Conservation (phyloP, 2,329 filamentous ascomycete genomes). For the Aschersonia sp. region DNA sequence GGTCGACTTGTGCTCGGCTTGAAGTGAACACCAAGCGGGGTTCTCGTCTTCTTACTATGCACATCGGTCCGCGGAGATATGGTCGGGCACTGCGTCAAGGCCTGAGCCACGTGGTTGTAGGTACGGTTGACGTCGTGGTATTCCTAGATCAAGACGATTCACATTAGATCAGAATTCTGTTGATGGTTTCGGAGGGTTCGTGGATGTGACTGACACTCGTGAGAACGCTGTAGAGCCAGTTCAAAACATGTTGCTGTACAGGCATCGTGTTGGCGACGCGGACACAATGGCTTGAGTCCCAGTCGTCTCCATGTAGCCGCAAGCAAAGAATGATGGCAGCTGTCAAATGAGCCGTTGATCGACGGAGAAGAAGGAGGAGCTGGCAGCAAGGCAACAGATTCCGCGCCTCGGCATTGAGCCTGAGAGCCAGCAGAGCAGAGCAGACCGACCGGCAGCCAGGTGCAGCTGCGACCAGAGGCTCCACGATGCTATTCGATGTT, state of each 20-base stretch:
- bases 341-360: too few relatives aligned
- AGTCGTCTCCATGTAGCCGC: not conserved
- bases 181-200: not conserved
- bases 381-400: too few relatives aligned
- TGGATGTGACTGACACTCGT: constrained; percentile 43
- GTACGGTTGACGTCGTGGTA: constrained; percentile 87
- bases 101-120: constrained; percentile 80
- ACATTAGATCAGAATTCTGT: not conserved
- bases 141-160: constrained; percentile 42
- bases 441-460: not conserved
- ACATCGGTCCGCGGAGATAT: constrained; percentile 82
- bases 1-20: constrained; percentile 4
- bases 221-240: constrained; percentile 89
- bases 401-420: too few relatives aligned
- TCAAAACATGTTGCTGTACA: constrained; percentile 78
- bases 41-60: constrained; percentile 53
- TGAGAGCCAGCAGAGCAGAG: not conserved
- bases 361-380: too few relatives aligned
- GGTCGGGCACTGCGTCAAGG: constrained; percentile 64
- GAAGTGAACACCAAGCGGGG: not conserved
- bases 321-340: not conserved
- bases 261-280: constrained; percentile 31
- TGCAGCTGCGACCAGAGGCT: not conserved
- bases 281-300: not conserved
- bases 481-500: not conserved